Evolutionary conservation across 176 grass and related monocot species (phyloP), one percentile per base, ranked within the genome.

Genomic region (Raddia guianensis): DNA sequence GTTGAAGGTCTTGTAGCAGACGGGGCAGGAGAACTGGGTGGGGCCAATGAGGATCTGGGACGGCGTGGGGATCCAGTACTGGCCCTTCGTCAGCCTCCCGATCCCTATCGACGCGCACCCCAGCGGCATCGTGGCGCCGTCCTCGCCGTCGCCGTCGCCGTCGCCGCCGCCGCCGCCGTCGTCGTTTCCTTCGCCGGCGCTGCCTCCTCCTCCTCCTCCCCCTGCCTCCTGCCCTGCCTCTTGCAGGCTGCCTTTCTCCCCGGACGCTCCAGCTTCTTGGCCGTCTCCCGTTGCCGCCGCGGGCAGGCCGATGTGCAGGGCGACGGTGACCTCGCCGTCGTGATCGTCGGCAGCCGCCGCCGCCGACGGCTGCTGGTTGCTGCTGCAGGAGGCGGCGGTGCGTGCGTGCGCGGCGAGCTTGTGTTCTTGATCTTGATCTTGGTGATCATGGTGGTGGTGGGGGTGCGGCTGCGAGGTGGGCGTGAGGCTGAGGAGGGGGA

Each of bases 41-140:
- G 92, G 92, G 3, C 92, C 92, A 77, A 94, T 94, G 84, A 94
- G 92, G 87, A 94, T 94, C 87, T 94, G 92, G 42, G 92, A 94
- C 5, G 89, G 92, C 1, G 92, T 94, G 68, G 92, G 92, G 74
- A 94, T 94, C 92, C 92, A 94, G 76, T 94, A 94, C 87, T 94
- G 92, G 6, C 92, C 92, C 85, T 91, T 91, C 7, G 86, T 94
- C 69, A 94, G 78, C 89, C 84, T 91, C 37, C 92, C 92, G 42
- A 91, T 83, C 19, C 86, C 84, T 61, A 91, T 83, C 37, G 87
- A 88, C 2, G 83, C 79, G 46, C 84, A 79, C n/a, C 88, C 89
- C 43, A 91, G 47, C 9, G 49, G 72, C 77, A 46, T 75, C 8
- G 35, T 54, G 15, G 8, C 63, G 11, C 15, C 86, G 0, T 82